A percentile compares a stretch with the other conserved stretches of the same genome.
phyloP scores from a whole-genome alignment of 768 basidiomycete genomes.

The Tremella yokohamensis region DNA sequence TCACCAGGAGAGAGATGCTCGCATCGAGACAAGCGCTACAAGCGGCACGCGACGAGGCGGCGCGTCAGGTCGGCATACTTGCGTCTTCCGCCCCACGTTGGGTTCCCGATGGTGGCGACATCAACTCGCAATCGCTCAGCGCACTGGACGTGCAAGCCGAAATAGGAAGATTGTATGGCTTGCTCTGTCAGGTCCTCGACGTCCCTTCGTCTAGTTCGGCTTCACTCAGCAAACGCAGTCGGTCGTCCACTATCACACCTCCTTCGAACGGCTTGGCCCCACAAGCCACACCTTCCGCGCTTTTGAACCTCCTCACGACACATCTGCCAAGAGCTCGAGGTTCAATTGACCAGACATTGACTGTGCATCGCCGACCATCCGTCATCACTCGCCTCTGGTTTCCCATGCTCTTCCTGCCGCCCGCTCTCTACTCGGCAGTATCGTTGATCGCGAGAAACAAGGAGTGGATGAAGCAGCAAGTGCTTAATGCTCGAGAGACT shows the following conservation, averaged over 20 bases:
- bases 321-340: conserved; percentile 47
- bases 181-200: conserved; percentile 39
- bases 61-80: conserved; percentile 38
- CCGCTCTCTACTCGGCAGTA: conserved; percentile 59
- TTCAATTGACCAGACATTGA: conserved; percentile 43
- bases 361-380: conserved; percentile 64
- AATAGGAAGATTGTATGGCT: conserved; percentile 31
- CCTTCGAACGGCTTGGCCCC: conserved; percentile 17
- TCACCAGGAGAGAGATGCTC: conserved; percentile 47
- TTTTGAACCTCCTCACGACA: conserved; percentile 39
- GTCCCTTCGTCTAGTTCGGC: conserved; percentile 22
- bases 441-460: conserved; percentile 61
- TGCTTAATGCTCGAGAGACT: conserved; percentile 64
- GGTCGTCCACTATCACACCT: conserved; percentile 14
- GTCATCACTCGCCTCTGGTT: conserved; percentile 75
- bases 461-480: conserved; percentile 59
- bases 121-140: conserved; percentile 10
- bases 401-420: conserved; percentile 70
- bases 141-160: conserved; percentile 14
- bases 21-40: conserved; percentile 33
- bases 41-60: conserved; percentile 33
- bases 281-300: conserved; percentile 19
- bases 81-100: conserved; percentile 43
- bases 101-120: conserved; percentile 18
- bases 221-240: conserved; percentile 19